Evolutionary conservation across 805 yeast species (phyloP), one percentile per base, ranked within the genome.

Genomic region (Schwanniomyces occidentalis): DNA sequence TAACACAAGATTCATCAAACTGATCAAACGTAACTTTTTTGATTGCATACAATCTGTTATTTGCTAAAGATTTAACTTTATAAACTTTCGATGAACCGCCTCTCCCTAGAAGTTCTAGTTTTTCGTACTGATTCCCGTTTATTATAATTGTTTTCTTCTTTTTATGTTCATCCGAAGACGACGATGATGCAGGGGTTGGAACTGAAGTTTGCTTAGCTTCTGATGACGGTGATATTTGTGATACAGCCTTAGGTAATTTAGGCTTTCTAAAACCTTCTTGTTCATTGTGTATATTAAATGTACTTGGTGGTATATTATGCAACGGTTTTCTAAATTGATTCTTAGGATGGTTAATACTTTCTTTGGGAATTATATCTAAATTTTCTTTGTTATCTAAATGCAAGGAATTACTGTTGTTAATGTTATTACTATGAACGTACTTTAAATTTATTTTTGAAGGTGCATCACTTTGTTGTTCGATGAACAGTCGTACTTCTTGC

Each of bases 41-140:
- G 24, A 91, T 66, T 0, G 98, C 98, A 56, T 75, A 86, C 1
- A 76, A 60, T 45, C 74, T 77, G 41, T 78, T 78, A 30, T 71
- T 72, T 4, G 46, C 45, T n/a, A 50, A 43, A 0, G 76, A 65
- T 46, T 75, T 82, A 1, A 83, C 93, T 54, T 82, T 85, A 65
- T 82, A 90, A 14, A 90, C 98, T 52, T 84, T 87, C 0, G 96
- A 89, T 0, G 96, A 76, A 0, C 97, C 98, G 16, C 97, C 98
- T 56, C 85, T 76, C 4, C 97, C 98, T 13, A 90, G 57, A 9
- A 85, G 65, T 51, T 88, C 96, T 17, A 85, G 61, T 37, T 82
- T 75, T 49, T 83, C 90, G 52, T 85, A 91, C 27, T 72, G 72
- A 21, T 70, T 71, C 2, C 75, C 79, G 54, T 88, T 85, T 14